A percentile compares a stretch with the other conserved stretches of the same genome.
Evolutionary conservation across 805 yeast species (phyloP).

Genomic region (Saccharomycopsis fermentans): DNA sequence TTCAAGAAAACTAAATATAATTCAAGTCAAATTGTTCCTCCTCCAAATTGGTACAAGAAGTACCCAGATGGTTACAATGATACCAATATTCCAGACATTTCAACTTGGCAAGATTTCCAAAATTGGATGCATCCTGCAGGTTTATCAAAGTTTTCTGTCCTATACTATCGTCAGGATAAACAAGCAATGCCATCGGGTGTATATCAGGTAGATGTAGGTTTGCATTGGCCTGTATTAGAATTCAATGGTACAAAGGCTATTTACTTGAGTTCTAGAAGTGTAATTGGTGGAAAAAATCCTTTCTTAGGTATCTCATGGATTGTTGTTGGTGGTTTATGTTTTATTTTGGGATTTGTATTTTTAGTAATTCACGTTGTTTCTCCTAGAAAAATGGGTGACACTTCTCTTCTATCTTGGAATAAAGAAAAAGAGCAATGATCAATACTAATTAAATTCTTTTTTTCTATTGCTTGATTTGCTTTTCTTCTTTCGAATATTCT

Average conservation of each 20-base stretch:
- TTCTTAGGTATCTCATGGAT: slow-evolving; percentile 69
- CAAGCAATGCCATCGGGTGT: slow-evolving; percentile 48
- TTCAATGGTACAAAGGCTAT: slow-evolving; percentile 60
- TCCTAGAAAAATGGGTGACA: slow-evolving; percentile 67
- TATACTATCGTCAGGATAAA: slow-evolving; percentile 64
- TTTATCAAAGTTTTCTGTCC: slow-evolving; percentile 76
- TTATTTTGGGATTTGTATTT: slow-evolving; percentile 43
- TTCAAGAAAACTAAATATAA: slow-evolving; percentile 66
- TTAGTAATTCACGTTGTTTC: slow-evolving; percentile 45
- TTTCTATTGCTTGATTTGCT: not conserved
- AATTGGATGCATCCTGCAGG: slow-evolving; percentile 99
- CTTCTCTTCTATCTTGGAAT: slow-evolving; percentile 66
- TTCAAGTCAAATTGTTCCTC: slow-evolving; percentile 72
- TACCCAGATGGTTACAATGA: slow-evolving; percentile 87
- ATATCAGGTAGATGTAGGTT: slow-evolving; percentile 55
- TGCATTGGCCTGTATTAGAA: slow-evolving; percentile 70
- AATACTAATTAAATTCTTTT: not conserved
- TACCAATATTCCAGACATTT: slow-evolving; percentile 65
- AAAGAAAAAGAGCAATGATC: slow-evolving; percentile 26
- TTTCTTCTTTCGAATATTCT: not conserved
- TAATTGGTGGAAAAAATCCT: slow-evolving; percentile 65
- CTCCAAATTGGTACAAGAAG: slow-evolving; percentile 76
- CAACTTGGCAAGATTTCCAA: slow-evolving; percentile 74
- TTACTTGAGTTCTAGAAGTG: slow-evolving; percentile 59
- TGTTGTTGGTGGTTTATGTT: slow-evolving; percentile 63